Evolutionary conservation across 2,329 filamentous ascomycete genomes (phyloP).

Genomic region (Colletotrichum zoysiae): DNA sequence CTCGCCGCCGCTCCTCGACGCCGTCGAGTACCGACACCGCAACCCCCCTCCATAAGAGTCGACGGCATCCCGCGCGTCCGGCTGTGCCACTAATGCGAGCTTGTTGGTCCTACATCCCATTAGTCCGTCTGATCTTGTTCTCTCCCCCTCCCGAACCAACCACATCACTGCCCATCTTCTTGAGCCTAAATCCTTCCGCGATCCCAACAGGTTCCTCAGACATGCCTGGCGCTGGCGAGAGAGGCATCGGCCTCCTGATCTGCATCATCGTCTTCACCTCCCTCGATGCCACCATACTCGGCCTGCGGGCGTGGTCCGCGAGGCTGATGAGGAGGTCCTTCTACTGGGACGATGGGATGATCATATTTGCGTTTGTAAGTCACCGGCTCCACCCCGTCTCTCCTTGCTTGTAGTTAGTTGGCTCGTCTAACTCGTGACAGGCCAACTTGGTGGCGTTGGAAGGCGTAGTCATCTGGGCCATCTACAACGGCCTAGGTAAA

Average conservation of each 20-base stretch:
- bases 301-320: slow-evolving; percentile 45
- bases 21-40: background rate
- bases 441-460: slow-evolving; percentile 37
- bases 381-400: background rate
- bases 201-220: background rate
- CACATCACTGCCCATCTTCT: background rate
- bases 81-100: slow-evolving; percentile 10
- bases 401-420: background rate
- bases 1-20: background rate
- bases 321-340: slow-evolving; percentile 41
- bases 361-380: slow-evolving; percentile 45
- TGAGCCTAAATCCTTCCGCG: background rate
- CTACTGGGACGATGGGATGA: slow-evolving; percentile 43
- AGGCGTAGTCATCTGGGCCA: slow-evolving; percentile 44
- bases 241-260: slow-evolving; percentile 34
- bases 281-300: slow-evolving; percentile 37
- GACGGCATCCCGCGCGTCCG: slow-evolving; percentile 10
- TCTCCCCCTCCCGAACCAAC: background rate
- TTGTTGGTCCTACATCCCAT: background rate
- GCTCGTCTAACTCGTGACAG: slow-evolving; percentile 29
- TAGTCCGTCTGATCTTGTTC: background rate
- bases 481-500: slow-evolving; percentile 45
- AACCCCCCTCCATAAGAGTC: slow-evolving; percentile 27
- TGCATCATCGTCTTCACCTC: slow-evolving; percentile 43
- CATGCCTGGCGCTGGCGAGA: slow-evolving; percentile 33